Evolutionary conservation across 2,329 filamentous ascomycete species (phyloP).

Genomic region (Cladophialophora chaetospira): DNA sequence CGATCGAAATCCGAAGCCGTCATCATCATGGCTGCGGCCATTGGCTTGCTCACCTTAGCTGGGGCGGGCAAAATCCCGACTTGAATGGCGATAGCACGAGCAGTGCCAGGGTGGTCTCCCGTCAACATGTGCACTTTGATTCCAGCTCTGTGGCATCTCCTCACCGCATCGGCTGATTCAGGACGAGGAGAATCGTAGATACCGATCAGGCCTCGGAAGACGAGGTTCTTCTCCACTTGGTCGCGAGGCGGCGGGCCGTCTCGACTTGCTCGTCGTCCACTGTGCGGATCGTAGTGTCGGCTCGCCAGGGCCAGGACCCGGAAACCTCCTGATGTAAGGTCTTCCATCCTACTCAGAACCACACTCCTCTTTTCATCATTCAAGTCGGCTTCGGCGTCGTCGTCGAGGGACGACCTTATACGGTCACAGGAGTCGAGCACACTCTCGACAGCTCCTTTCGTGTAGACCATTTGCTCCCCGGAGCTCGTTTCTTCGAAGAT

Average conservation of each 20-base stretch:
- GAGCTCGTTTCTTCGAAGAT: conserved; percentile 53
- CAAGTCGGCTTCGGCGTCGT: conserved; percentile 52
- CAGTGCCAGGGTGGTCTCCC: conserved; percentile 73
- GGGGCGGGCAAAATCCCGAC: conserved; percentile 73
- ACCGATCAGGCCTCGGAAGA: conserved; percentile 73
- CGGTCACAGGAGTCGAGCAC: conserved; percentile 64
- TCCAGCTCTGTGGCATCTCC: conserved; percentile 67
- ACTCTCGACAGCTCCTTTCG: conserved; percentile 64
- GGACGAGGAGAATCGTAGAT: conserved; percentile 79
- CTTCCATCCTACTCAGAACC: conserved; percentile 69
- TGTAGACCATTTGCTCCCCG: conserved; percentile 41
- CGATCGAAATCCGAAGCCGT: conserved; percentile 74
- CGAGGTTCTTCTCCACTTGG: conserved; percentile 66
- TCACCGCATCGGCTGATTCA: conserved; percentile 70
- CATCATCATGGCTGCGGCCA: conserved; percentile 66
- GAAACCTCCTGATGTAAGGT: conserved; percentile 65
- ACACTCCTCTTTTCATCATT: conserved; percentile 57
- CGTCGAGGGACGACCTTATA: conserved; percentile 51
- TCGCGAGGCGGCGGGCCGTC: conserved; percentile 48
- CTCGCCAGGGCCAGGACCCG: conserved; percentile 69
- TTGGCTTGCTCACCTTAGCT: conserved; percentile 59
- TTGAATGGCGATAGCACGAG: conserved; percentile 72
- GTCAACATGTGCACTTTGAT: conserved; percentile 78
- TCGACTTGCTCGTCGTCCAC: conserved; percentile 33
- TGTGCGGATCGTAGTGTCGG: conserved; percentile 47